phyloP scores from a whole-genome alignment of 768 basidiomycete genomes.

The Boletus rubroflammeus region DNA sequence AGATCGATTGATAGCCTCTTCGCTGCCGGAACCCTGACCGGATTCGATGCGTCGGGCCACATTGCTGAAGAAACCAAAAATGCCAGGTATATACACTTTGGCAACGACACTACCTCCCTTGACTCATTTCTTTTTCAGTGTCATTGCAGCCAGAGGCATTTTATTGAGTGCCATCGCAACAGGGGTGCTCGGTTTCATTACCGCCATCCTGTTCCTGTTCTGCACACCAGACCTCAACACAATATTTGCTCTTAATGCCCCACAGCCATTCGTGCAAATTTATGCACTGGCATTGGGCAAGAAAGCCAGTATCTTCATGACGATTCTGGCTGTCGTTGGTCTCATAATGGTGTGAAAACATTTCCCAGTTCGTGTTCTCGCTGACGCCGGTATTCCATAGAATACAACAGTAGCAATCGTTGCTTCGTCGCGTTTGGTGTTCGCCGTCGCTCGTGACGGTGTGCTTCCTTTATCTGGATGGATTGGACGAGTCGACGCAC shows the following conservation, averaged over 20 bases:
- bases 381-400: constrained; percentile 33
- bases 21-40: constrained; percentile 83
- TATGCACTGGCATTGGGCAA: constrained; percentile 82
- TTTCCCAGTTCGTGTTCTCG: neutral
- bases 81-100: constrained; percentile 45
- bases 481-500: constrained; percentile 70
- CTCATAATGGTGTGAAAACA: constrained; percentile 64
- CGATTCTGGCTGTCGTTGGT: constrained; percentile 76
- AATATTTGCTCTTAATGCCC: constrained; percentile 72
- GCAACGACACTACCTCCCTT: neutral
- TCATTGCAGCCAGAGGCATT: constrained; percentile 81
- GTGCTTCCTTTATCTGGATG: constrained; percentile 80
- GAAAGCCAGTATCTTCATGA: constrained; percentile 83
- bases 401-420: constrained; percentile 87
- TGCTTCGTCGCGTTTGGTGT: constrained; percentile 84
- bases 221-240: constrained; percentile 77
- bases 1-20: constrained; percentile 68
- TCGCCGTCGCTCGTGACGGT: constrained; percentile 92
- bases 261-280: constrained; percentile 88
- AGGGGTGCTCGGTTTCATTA: constrained; percentile 73
- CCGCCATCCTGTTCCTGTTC: constrained; percentile 79
- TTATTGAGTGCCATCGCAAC: constrained; percentile 74
- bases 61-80: constrained; percentile 88
- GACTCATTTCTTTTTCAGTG: constrained; percentile 36
- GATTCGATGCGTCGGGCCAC: constrained; percentile 87